Evolutionary conservation across 768 basidiomycete species (phyloP), one percentile per base, ranked within the genome.

Genomic region (Panellus pusillus): DNA sequence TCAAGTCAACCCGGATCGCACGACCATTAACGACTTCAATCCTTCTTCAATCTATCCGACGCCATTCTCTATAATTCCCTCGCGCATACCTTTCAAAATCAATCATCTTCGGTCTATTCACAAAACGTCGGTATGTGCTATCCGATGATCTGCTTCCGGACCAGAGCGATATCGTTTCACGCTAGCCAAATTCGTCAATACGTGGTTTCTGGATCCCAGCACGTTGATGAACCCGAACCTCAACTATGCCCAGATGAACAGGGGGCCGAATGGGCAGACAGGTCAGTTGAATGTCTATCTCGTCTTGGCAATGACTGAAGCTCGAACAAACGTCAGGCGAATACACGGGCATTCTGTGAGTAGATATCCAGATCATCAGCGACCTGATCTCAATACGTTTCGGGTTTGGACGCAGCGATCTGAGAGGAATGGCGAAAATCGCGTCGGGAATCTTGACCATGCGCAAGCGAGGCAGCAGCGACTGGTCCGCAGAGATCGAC

Each of bases 221-320:
- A 87, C 85, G 1, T 66, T 56, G 38, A 87, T 88, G 85, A 85
- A 82, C 51, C 85, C 85, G 0, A 81, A 84, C 60, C 69, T 89
- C 40, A 73, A 83, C 51, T 88, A 77, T 60, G 77, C 73, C 0
- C 83, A 84, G 57, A 75, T 83, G 66, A 54, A 73, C 48, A 70
- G 76, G 6, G 77, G 76, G 42, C 74, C 75, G 6, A 57, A 57
- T 43, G 71, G 72, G 11, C 67, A 72, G 58, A 46, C 55, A 17
- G 79, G 79, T 52, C 71, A 70, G 44, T 79, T 14, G 32, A 14
- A 13, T 37, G 36, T 6, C 3, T 24, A 37, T 17, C n/a, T 17
- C 36, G 6, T 13, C 12, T 37, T 37, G 36, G 13, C 6, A 37
- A 13, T 37, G 12, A 12, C 12, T 37, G 36, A 13, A 37, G 13